phyloP scores from a whole-genome alignment of 2,329 filamentous ascomycete genomes.

The Penicillium verrucosum region DNA sequence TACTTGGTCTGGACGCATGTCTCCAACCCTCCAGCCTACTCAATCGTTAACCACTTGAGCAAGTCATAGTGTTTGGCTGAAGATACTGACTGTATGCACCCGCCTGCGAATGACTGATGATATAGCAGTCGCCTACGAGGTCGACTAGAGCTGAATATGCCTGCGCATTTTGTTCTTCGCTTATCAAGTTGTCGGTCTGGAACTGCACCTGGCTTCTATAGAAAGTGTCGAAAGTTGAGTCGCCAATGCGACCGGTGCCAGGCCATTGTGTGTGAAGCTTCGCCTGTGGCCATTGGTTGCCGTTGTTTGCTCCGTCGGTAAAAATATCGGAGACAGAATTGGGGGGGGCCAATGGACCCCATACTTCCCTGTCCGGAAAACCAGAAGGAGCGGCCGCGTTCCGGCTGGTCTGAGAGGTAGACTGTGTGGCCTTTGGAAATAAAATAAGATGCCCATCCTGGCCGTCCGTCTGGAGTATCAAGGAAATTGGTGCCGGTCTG shows the following conservation, averaged over 20 bases:
- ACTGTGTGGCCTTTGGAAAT: constrained; percentile 2
- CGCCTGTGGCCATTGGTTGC: constrained; percentile 35
- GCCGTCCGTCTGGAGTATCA: constrained; percentile 3
- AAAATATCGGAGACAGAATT: not conserved
- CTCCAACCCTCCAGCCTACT: constrained; percentile 48
- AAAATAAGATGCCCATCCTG: constrained; percentile 3
- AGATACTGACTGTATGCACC: constrained; percentile 30
- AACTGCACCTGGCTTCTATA: constrained; percentile 15
- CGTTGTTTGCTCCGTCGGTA: constrained; percentile 2
- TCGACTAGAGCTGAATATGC: constrained; percentile 24
- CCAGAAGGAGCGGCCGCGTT: constrained; percentile 2
- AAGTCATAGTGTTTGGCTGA: not conserved
- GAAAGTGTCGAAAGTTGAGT: constrained; percentile 29
- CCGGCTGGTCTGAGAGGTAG: constrained; percentile 2
- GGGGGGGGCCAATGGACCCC: not conserved
- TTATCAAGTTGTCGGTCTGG: constrained; percentile 17
- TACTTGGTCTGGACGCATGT: constrained; percentile 49
- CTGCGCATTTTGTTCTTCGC: constrained; percentile 15
- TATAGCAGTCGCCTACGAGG: constrained; percentile 21
- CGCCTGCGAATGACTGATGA: constrained; percentile 52
- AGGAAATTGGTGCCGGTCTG: constrained; percentile 4
- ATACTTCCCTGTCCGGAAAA: not conserved
- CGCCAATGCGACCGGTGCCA: constrained; percentile 33
- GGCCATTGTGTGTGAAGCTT: constrained; percentile 42
- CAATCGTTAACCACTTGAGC: not conserved